phyloP scores from a whole-genome alignment of 495 filamentous ascomycete genomes.

The Penicillium macrosclerotiorum region DNA sequence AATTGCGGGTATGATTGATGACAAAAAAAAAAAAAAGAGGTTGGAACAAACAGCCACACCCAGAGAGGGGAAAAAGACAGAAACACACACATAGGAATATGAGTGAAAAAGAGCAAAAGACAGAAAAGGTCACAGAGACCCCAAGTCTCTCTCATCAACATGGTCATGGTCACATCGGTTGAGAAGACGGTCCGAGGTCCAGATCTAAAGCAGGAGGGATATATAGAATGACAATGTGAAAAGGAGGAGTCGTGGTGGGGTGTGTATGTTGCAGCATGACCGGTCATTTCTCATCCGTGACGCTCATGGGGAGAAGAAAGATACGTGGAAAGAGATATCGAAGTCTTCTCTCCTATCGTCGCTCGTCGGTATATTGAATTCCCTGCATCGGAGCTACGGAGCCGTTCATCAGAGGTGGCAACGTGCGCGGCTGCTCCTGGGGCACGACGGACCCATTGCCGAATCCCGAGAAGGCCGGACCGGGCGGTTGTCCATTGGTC shows the following conservation, averaged over 20 bases:
- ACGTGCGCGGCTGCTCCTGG: slow-evolving; percentile 48
- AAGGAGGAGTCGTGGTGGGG: slow-evolving; percentile 17
- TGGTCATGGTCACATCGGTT: too few relatives aligned
- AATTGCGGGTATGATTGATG: too few relatives aligned
- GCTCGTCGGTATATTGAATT: slow-evolving; percentile 54
- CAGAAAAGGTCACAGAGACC: too few relatives aligned
- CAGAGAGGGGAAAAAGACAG: neutral
- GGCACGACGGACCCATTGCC: slow-evolving; percentile 28
- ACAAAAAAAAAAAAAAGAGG: slow-evolving; percentile 4
- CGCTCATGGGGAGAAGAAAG: slow-evolving; percentile 1
- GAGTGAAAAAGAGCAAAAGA: neutral
- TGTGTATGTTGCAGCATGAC: slow-evolving; percentile 23
- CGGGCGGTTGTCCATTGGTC: slow-evolving; percentile 36
- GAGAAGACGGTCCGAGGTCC: slow-evolving; percentile 1
- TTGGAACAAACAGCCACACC: slow-evolving; percentile 12
- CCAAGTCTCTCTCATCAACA: too few relatives aligned
- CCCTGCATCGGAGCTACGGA: slow-evolving; percentile 56
- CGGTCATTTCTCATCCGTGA: slow-evolving; percentile 28
- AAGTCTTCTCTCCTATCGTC: slow-evolving; percentile 29
- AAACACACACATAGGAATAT: neutral
- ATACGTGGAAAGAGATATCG: neutral
- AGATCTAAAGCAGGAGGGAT: slow-evolving; percentile 25
- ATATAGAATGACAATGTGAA: slow-evolving; percentile 20
- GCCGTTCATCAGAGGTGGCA: slow-evolving; percentile 53
- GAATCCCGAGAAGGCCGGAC: slow-evolving; percentile 34